These are phyloP conservation scores for Ilex asprella DNA, from an alignment of 257 asterid species.

Conservation along the genomic window DNA sequence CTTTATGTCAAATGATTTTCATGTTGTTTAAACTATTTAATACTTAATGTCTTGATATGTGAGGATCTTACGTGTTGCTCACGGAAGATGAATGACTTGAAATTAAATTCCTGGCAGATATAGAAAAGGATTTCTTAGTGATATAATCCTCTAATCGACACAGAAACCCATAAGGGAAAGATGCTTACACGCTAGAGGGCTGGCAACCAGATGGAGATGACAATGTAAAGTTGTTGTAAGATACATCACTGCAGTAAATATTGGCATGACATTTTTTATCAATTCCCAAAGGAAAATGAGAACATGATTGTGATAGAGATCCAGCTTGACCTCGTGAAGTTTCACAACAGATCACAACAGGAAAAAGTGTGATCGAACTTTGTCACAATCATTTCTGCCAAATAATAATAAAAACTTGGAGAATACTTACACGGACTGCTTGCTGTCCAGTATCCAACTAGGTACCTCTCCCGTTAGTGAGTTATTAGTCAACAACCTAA, in stretches of 20 bases:
- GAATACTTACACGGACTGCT: conserved; percentile 41
- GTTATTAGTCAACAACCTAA: conserved; percentile 71
- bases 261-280: not conserved
- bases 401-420: conserved; percentile 1
- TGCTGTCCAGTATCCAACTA: conserved; percentile 38
- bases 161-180: not conserved
- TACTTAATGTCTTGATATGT: not conserved
- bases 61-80: conserved; percentile 52
- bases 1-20: no score
- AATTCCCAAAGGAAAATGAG: not conserved
- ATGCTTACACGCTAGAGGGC: conserved; percentile 43
- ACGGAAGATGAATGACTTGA: conserved; percentile 57
- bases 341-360: no score
- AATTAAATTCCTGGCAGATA: conserved; percentile 57
- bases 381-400: not conserved
- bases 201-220: conserved; percentile 34
- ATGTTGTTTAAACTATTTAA: not conserved
- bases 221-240: conserved; percentile 68
- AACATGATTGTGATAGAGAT: no score
- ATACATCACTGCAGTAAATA: conserved; percentile 66
- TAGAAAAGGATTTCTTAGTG: conserved; percentile 9
- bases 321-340: no score
- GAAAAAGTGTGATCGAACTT: no score
- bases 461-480: conserved; percentile 65
- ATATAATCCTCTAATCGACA: conserved; percentile 9